Conservation (phyloP, 768 basidiomycete species). For the Lentinula sp. region DNA sequence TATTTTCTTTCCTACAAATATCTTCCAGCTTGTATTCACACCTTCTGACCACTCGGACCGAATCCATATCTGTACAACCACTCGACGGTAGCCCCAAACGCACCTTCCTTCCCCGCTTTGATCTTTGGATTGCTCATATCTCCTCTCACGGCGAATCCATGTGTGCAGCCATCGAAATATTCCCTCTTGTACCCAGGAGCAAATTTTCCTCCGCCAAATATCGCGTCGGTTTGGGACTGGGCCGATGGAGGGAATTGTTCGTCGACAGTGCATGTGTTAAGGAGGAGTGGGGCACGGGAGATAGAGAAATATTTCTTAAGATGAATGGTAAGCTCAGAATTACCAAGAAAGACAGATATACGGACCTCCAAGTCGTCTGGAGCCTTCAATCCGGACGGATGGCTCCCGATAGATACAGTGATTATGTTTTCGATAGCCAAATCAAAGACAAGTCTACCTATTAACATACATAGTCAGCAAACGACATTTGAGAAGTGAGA, state of each 20-base stretch:
- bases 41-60: background rate
- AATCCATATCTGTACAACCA: constrained; percentile 24
- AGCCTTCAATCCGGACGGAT: constrained; percentile 54
- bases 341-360: background rate
- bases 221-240: constrained; percentile 28
- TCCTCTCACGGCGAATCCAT: constrained; percentile 40
- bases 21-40: no score
- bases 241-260: constrained; percentile 17
- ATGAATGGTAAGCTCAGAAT: background rate
- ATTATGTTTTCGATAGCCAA: constrained; percentile 51
- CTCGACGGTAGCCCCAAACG: constrained; percentile 42
- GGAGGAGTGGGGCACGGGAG: constrained; percentile 53
- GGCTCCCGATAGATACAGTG: constrained; percentile 41
- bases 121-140: constrained; percentile 32
- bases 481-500: background rate
- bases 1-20: no score
- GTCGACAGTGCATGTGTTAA: constrained; percentile 59
- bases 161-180: constrained; percentile 24
- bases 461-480: background rate
- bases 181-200: constrained; percentile 28
- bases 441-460: constrained; percentile 54
- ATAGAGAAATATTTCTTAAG: constrained; percentile 37
- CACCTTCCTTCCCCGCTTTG: constrained; percentile 48
- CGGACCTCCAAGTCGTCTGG: constrained; percentile 58
- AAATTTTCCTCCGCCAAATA: constrained; percentile 30